A percentile compares a stretch with the other conserved stretches of the same genome.
Conservation (phyloP, 2,329 filamentous ascomycete species). For the Ramularia endophylla region DNA sequence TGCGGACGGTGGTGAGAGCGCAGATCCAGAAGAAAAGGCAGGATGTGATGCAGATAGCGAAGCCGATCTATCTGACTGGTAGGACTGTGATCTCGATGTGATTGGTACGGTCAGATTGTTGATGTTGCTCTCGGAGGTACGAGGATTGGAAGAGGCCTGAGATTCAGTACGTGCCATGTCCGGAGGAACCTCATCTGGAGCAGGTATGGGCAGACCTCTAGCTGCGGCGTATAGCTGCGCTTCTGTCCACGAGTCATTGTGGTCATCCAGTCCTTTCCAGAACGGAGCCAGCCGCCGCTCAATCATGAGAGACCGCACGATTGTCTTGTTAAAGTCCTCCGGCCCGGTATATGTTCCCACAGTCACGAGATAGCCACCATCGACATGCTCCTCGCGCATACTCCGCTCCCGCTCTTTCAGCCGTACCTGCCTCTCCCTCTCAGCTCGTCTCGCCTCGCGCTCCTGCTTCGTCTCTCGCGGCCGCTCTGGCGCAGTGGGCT, state of each 20-base stretch:
- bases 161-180: slow-evolving; percentile 50
- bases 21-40: slow-evolving; percentile 50
- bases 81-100: slow-evolving; percentile 67
- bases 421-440: slow-evolving; percentile 70
- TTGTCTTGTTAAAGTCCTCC: slow-evolving; percentile 86
- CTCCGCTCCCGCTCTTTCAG: slow-evolving; percentile 84
- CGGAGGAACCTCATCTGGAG: slow-evolving; percentile 73
- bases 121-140: slow-evolving; percentile 54
- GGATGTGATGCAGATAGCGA: slow-evolving; percentile 55
- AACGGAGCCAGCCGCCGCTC: slow-evolving; percentile 90
- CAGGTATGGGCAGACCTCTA: slow-evolving; percentile 74
- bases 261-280: slow-evolving; percentile 89
- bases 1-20: slow-evolving; percentile 29
- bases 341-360: slow-evolving; percentile 86
- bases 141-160: slow-evolving; percentile 35
- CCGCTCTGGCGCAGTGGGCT: slow-evolving; percentile 42
- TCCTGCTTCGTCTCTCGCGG: slow-evolving; percentile 88
- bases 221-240: slow-evolving; percentile 91
- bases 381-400: slow-evolving; percentile 84
- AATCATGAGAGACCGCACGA: slow-evolving; percentile 91
- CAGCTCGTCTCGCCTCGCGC: slow-evolving; percentile 76
- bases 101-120: slow-evolving; percentile 76
- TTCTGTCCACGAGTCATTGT: slow-evolving; percentile 83
- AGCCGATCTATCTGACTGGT: slow-evolving; percentile 65
- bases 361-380: slow-evolving; percentile 91